Percentiles rank a stretch among this genome's conserved stretches.
Conservation (phyloP, 208 protist genomes). For the Crithidia sp. region DNA sequence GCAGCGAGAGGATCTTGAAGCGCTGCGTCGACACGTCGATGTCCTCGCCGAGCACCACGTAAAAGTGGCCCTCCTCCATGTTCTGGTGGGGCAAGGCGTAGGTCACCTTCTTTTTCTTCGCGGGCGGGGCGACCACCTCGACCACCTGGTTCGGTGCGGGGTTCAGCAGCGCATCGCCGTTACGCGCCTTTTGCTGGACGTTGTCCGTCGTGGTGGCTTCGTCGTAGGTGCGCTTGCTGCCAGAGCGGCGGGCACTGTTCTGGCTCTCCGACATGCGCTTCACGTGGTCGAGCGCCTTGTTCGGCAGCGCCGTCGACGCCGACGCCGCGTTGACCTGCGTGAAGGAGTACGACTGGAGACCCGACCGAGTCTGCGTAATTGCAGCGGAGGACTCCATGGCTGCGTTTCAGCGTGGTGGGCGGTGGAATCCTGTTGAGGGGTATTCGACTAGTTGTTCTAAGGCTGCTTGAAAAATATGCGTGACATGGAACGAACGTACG, state of each 20-base stretch:
- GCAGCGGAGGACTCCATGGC: conserved; percentile 23
- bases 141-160: conserved; percentile 45
- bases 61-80: conserved; percentile 91
- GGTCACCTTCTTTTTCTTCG: conserved; percentile 84
- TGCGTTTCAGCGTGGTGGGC: too few relatives aligned
- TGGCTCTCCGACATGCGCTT: conserved; percentile 25
- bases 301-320: conserved; percentile 8
- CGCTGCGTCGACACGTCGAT: conserved; percentile 86
- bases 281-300: conserved; percentile 35
- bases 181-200: conserved; percentile 24
- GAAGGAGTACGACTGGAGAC: conserved; percentile 22
- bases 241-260: conserved; percentile 54
- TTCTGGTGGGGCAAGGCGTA: conserved; percentile 84
- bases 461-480: too few relatives aligned
- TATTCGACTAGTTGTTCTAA: too few relatives aligned
- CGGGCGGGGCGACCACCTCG: conserved; percentile 41
- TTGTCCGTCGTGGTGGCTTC: conserved; percentile 61
- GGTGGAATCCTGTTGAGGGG: too few relatives aligned
- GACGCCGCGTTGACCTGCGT: conserved; percentile 25
- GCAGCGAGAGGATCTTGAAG: conserved; percentile 90
- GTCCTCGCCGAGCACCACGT: conserved; percentile 90
- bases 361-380: conserved; percentile 11
- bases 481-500: too few relatives aligned
- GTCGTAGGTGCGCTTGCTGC: conserved; percentile 82
- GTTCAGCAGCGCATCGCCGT: conserved; percentile 19